A percentile compares a stretch with the other conserved stretches of the same genome.
These are phyloP conservation scores for Komagataella mondaviorum DNA, from an alignment of 805 yeast genomes.

Conservation along the genomic window DNA sequence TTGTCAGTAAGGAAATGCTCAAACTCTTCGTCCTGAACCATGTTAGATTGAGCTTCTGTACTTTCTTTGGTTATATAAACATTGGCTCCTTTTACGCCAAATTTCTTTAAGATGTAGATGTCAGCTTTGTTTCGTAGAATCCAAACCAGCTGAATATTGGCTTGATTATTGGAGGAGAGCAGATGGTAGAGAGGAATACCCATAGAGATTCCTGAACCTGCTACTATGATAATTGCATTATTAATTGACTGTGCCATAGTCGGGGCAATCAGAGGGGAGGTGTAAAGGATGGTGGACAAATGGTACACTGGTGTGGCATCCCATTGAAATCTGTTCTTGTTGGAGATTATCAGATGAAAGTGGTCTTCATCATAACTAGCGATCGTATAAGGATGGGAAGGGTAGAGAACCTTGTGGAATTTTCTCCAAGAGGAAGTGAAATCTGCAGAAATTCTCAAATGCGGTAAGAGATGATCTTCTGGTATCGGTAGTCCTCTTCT, in stretches of 20 bases:
- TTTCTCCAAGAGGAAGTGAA: conserved; percentile 19
- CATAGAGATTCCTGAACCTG: conserved; percentile 64
- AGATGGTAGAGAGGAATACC: conserved; percentile 40
- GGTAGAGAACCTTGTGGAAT: conserved; percentile 31
- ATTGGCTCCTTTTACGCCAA: conserved; percentile 20
- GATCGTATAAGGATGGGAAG: conserved; percentile 61
- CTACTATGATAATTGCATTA: conserved; percentile 42
- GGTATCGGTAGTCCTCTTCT: conserved; percentile 10
- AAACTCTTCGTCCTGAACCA: conserved; percentile 1
- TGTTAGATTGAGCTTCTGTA: not conserved
- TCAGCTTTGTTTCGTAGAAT: conserved; percentile 32
- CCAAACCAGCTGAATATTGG: conserved; percentile 36
- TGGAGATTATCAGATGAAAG: conserved; percentile 27
- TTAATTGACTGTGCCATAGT: conserved; percentile 34
- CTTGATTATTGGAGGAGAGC: conserved; percentile 9
- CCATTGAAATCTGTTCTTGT: conserved; percentile 22
- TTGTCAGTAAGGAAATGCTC: conserved; percentile 3
- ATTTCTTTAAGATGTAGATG: conserved; percentile 27
- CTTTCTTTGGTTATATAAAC: conserved; percentile 18
- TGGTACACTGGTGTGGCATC: conserved; percentile 15
- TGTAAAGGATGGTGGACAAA: conserved; percentile 24
- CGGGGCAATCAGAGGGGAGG: conserved; percentile 24
- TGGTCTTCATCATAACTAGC: conserved; percentile 25
- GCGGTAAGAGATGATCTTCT: not conserved
- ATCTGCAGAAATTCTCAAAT: conserved; percentile 20